Evolutionary conservation across 345 rosid genomes (phyloP), one percentile per base, ranked within the genome.

Genomic region (Gossypium arboreum): DNA sequence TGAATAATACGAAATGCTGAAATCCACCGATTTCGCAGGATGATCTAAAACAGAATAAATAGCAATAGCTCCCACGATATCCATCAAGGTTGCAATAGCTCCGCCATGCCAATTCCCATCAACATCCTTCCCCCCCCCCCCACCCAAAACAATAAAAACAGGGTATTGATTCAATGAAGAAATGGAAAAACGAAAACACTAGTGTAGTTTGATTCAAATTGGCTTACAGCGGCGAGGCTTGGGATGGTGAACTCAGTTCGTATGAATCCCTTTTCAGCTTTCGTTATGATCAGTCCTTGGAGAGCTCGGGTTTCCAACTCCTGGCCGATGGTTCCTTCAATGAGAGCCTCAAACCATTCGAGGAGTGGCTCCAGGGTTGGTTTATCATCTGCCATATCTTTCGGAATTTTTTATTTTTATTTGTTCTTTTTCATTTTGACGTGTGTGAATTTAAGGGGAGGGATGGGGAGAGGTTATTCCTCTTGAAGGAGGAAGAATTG

Each of bases 71-170:
- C 91, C 93, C 15, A 91, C 78, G 20, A 57, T 54, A 34, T 89
- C 93, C 11, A 91, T 73, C 77, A 81, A 54, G 2, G 86, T 75
- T 22, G 86, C 78, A 68, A 91, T 83, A 0, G 88, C 93, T 77
- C 94, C 94, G 12, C 55, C 77, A 0, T 82, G 76, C 91, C 93
- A 91, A 68, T 76, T 83, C 50, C 85, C 88, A 51, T 81, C 73
- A 45, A 56, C 57, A 67, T 83, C 86, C 90, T 85, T 5, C 25
- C 25, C 12, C 5, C 39, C 4, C 12, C 5, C 39, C 4, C 3
- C 2, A 12, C 4, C 3, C 2, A 12, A 17, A 16, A 2, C 4
- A 50, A 48, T 0, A 15, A 48, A 18, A 56, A 9, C 24, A 56
- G 12, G 25, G 60, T 18, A 56, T 56, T 20, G 5, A 56, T 44